Conservation (phyloP, 257 asterid species). For the Penstemon davidsonii region DNA sequence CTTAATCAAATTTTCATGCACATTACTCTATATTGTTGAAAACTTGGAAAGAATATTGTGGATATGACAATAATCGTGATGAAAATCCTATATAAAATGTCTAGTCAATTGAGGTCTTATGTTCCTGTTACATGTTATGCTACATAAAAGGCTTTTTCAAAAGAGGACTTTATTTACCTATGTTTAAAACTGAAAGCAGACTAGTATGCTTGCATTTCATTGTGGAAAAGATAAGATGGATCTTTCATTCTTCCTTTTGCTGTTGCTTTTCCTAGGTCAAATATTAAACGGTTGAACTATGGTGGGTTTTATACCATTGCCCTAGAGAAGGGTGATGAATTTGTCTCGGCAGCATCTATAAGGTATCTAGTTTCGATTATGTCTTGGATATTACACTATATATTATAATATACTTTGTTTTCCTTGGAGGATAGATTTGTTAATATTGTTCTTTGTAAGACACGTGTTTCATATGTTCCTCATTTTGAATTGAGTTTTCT, state of each 20-base stretch:
- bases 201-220: slow-evolving; percentile 1
- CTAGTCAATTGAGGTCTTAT: neutral
- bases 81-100: slow-evolving; percentile 17
- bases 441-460: slow-evolving; percentile 24
- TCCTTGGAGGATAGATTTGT: slow-evolving; percentile 1
- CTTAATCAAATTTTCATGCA: neutral
- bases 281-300: slow-evolving; percentile 80
- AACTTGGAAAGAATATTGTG: neutral
- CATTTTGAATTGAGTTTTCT: slow-evolving; percentile 11
- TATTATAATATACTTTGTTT: neutral
- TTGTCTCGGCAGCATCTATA: slow-evolving; percentile 82
- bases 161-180: neutral
- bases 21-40: slow-evolving; percentile 1
- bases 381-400: slow-evolving; percentile 7
- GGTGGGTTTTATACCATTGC: slow-evolving; percentile 70
- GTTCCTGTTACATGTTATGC: slow-evolving; percentile 8
- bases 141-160: neutral
- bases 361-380: slow-evolving; percentile 49
- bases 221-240: slow-evolving; percentile 9
- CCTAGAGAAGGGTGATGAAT: slow-evolving; percentile 84
- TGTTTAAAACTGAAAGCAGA: slow-evolving; percentile 1
- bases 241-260: slow-evolving; percentile 25
- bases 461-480: slow-evolving; percentile 9
- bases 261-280: slow-evolving; percentile 59
- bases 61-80: neutral